Base-by-base conservation (phyloP, 2,329 filamentous ascomycete genomes). In the Dactylonectria estremocensis region DNA sequence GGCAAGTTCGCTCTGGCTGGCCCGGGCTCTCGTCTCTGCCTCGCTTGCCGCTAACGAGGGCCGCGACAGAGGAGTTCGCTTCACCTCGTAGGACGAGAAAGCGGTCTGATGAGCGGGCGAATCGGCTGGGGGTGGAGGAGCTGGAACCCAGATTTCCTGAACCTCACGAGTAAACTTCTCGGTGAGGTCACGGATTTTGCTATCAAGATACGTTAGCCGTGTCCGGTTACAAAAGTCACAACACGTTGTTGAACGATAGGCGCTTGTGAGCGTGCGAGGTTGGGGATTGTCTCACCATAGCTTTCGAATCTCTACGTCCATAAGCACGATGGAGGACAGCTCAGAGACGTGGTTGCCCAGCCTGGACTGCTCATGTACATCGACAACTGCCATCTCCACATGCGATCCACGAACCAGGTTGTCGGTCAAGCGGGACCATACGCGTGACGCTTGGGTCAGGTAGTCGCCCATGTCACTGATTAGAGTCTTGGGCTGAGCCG, bases 391-490 rank as follows among this genome's bases (percentile, higher is more conserved):
- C 40, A 72, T 68, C n/a, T 74, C 71, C 53, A 82, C 77, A 64
- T 81, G 78, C 24, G 76, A 72, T 16, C 78, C 80, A 48, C 75
- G 68, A 4, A 80, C 69, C n/a, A 82, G 70, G 40, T 69, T 73
- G n/a, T 80, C 76, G 37, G 80, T 80, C 56, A 82, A 68, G 22
- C 69, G 70, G n/a, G 76, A 74, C 77, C 76, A 80, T 62, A 81
- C 70, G 43, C 74, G 61, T 22, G 80, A 78, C n/a, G 77, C 79
- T 28, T 77, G 78, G 33, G 74, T 72, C 24, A 82, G 67, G 64
- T 82, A 82, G 24, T 82, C 80, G 35, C 80, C 80, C 64, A 81
- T 75, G 37, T 81, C 79, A 35, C 70, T 71, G 48, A 81, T 74
- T 57, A 82, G 63, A 46, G 77, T 78, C 14, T 74, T 72, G 14